A percentile compares a stretch with the other conserved stretches of the same genome.
phyloP scores from a whole-genome alignment of 495 filamentous ascomycete genomes.

The Pyrenula massariospora region DNA sequence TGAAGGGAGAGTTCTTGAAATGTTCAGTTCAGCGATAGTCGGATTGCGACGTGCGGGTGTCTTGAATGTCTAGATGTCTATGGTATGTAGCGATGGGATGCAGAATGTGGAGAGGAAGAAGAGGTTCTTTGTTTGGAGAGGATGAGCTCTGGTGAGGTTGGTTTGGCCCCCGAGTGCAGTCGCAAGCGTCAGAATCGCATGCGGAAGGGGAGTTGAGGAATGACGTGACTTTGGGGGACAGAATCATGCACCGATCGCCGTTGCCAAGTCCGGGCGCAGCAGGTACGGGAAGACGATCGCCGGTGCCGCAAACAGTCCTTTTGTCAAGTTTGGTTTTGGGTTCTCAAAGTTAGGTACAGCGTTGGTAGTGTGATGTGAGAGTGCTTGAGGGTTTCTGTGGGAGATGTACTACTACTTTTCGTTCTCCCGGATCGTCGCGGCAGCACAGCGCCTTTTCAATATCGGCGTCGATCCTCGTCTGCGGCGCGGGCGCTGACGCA shows the following conservation, averaged over 20 bases:
- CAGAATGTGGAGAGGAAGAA: too few relatives aligned
- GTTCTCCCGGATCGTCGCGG: not conserved
- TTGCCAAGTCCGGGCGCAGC: not conserved
- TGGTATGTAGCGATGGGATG: too few relatives aligned
- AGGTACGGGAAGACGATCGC: too few relatives aligned
- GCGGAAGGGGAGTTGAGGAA: not conserved
- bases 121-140: too few relatives aligned
- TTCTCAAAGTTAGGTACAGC: not conserved
- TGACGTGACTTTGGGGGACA: not conserved
- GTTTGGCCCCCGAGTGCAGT: not conserved
- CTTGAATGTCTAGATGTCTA: too few relatives aligned
- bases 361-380: too few relatives aligned
- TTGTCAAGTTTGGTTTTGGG: too few relatives aligned
- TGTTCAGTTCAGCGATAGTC: not conserved
- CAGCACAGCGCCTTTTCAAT: not conserved
- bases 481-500: not conserved
- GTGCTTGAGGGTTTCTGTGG: not conserved
- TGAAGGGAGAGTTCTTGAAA: not conserved
- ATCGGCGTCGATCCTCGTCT: too few relatives aligned
- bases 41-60: too few relatives aligned
- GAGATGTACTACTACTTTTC: not conserved
- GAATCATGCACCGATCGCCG: not conserved
- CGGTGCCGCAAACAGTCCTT: not conserved
- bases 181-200: too few relatives aligned
- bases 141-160: too few relatives aligned